Percentiles rank a stretch among this genome's conserved stretches.
phyloP scores from a whole-genome alignment of 768 basidiomycete species.

The Boletus sensibilis region DNA sequence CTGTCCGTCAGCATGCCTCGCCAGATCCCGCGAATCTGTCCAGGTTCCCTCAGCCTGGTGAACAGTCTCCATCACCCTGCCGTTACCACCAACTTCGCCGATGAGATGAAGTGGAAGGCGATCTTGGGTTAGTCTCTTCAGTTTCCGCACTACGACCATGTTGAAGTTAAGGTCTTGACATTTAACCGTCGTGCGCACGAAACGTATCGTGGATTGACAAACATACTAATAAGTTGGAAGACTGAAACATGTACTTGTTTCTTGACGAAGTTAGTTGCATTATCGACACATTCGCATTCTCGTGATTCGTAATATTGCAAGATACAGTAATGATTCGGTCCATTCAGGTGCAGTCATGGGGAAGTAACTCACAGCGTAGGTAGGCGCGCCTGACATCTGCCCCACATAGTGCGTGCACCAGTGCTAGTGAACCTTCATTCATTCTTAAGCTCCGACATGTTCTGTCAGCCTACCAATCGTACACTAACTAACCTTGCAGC shows the following conservation, averaged over 20 bases:
- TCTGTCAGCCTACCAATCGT: too few relatives aligned
- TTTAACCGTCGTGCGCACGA: background rate
- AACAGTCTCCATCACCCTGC: background rate
- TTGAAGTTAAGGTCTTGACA: background rate
- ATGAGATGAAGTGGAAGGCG: background rate
- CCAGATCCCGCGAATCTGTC: background rate
- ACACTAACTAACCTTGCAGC: too few relatives aligned
- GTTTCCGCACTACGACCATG: background rate
- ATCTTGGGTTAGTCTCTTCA: background rate
- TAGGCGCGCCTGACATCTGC: background rate
- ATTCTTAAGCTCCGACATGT: too few relatives aligned
- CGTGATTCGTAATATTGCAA: background rate
- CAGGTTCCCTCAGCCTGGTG: background rate
- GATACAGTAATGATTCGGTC: background rate
- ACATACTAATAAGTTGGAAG: too few relatives aligned
- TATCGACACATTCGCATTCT: background rate
- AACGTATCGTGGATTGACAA: background rate
- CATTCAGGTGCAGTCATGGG: too few relatives aligned
- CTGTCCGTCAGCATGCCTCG: background rate
- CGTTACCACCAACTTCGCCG: background rate
- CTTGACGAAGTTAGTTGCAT: too few relatives aligned
- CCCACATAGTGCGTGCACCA: too few relatives aligned
- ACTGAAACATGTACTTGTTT: too few relatives aligned
- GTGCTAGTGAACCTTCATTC: too few relatives aligned
- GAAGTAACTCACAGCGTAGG: too few relatives aligned